phyloP scores from a whole-genome alignment of 2,329 filamentous ascomycete species.

The Fonsecaea nubica region DNA sequence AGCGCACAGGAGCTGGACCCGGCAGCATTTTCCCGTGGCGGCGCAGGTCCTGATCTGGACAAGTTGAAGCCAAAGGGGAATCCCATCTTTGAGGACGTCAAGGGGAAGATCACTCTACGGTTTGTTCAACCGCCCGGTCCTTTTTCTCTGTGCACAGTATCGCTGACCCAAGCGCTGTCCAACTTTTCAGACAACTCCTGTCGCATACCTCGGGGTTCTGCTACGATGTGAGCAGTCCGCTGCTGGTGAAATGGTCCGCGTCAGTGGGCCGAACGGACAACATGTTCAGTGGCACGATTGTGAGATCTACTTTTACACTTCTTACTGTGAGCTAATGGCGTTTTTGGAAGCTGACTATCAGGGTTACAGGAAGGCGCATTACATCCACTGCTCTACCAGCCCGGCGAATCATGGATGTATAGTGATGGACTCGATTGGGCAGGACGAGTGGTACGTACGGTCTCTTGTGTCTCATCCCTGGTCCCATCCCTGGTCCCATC shows the following conservation, averaged over 20 bases:
- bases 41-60: conserved; percentile 6
- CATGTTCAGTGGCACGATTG: conserved; percentile 43
- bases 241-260: conserved; percentile 26
- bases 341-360: background rate
- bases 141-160: background rate
- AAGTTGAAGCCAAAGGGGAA: conserved; percentile 19
- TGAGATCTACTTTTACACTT: too few species aligned
- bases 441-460: conserved; percentile 52
- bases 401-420: conserved; percentile 60
- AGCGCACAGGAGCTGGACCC: background rate
- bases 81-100: conserved; percentile 25
- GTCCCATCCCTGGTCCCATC: background rate
- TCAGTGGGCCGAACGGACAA: conserved; percentile 17
- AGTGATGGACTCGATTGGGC: conserved; percentile 60
- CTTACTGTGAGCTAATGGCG: too few species aligned
- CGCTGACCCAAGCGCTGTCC: too few species aligned
- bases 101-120: conserved; percentile 28
- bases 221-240: conserved; percentile 25
- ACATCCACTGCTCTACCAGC: conserved; percentile 61
- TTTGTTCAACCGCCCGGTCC: background rate
- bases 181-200: conserved; percentile 22
- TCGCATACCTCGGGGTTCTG: conserved; percentile 23
- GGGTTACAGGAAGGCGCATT: conserved; percentile 27
- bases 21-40: background rate
- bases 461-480: background rate